Evolutionary conservation across 2,329 filamentous ascomycete genomes (phyloP).

Genomic region (Sarocladium kiliense): DNA sequence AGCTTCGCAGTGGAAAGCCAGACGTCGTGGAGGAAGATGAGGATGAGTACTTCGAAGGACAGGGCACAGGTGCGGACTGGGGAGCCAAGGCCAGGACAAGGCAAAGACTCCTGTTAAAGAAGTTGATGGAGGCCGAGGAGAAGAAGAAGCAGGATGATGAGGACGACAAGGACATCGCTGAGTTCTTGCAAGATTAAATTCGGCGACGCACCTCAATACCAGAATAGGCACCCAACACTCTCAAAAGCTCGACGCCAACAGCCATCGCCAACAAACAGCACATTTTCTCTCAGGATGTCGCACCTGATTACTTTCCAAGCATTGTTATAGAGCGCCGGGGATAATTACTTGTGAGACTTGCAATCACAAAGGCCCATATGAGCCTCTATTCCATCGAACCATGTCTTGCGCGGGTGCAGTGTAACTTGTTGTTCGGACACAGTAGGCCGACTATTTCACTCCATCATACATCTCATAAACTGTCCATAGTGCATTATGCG

Average conservation of each 20-base stretch:
- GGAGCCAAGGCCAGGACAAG: conserved; percentile 65
- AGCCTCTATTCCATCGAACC: not conserved
- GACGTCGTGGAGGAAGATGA: conserved; percentile 42
- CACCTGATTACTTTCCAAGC: not conserved
- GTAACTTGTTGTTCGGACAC: no score
- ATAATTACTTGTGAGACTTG: not conserved
- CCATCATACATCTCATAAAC: no score
- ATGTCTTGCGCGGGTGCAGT: no score
- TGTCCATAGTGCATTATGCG: no score
- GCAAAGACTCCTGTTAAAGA: conserved; percentile 62
- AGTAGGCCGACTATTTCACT: no score
- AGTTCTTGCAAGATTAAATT: conserved; percentile 57
- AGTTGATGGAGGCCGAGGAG: conserved; percentile 59
- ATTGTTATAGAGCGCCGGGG: not conserved
- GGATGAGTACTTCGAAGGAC: conserved; percentile 37
- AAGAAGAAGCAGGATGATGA: conserved; percentile 48
- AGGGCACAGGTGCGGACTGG: conserved; percentile 53
- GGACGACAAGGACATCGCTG: conserved; percentile 70
- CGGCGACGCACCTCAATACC: not conserved
- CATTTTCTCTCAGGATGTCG: not conserved
- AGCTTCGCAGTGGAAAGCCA: conserved; percentile 50
- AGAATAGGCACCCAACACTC: no score
- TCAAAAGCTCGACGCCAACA: not conserved
- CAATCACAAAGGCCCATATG: not conserved
- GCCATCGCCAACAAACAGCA: not conserved